Base-by-base conservation (phyloP, 257 asterid genomes). In the Coffea canephora region DNA sequence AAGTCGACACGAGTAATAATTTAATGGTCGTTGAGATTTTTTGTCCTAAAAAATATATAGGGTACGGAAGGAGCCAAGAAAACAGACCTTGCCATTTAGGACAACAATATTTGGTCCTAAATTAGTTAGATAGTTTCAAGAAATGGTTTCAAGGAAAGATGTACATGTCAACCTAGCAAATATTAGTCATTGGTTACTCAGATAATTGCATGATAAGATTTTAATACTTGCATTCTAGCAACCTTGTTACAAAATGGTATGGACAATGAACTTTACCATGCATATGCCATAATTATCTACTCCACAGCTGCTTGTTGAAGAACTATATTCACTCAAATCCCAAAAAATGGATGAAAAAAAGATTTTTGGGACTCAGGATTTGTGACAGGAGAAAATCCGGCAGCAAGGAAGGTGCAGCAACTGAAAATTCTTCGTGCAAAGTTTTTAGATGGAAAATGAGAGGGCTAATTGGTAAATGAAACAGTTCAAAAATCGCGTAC, bases 391-490 rank as follows among this genome's bases (percentile, higher is more conserved):
- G 23, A 59, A 57, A 19, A 8, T 8, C 54, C 13, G 8, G 13
- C 8, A 49, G 54, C 8, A 13, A 2, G 6, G 52, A 48, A 48
- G 52, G 52, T 48, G 52, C 52, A 48, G 54, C 54, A 8, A 49
- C 3, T 13, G 57, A 12, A 11, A 50, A 48, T 48, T 48, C 12
- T 31, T 31, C 7, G 6, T 16, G 1, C 8, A 3, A 8, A 21
- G 12, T 61, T n/a, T 61, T 61, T 23, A 8, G 4, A 4, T 7
- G 27, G 23, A 41, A 46, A 45, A 2, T 39, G 27, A 62, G 46
- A 62, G 25, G 65, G 43, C 49, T 66, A 65, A n/a, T 25, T 48
- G 49, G 80, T 77, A 77, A 77, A 48, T 77, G 7, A 48, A 31
- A 52, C 3, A 19, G 65, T 65, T 77, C 65, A 41, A 66, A 77